These are phyloP conservation scores for Cynanchum wilfordii DNA, from an alignment of 257 asterid genomes.

Conservation along the genomic window DNA sequence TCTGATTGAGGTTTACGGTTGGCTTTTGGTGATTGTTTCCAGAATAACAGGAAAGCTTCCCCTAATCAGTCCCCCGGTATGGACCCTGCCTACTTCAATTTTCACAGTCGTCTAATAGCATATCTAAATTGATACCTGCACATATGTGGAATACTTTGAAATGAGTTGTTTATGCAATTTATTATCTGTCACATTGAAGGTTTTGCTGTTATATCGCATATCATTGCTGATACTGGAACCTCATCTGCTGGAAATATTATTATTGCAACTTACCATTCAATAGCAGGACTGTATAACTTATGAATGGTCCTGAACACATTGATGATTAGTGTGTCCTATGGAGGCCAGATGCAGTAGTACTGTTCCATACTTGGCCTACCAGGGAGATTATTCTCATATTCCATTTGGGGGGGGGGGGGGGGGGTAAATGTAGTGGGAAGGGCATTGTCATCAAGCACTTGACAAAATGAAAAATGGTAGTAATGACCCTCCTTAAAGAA, in stretches of 20 bases:
- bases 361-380: background rate
- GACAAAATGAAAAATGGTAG: background rate
- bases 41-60: slow-evolving; percentile 86
- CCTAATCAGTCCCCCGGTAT: slow-evolving; percentile 86
- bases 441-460: background rate
- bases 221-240: background rate
- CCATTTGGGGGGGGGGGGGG: too few species aligned
- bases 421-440: background rate
- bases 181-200: background rate
- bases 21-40: slow-evolving; percentile 56
- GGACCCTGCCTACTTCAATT: slow-evolving; percentile 18
- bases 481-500: background rate
- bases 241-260: background rate
- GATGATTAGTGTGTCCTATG: background rate
- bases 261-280: background rate
- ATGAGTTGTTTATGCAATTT: background rate
- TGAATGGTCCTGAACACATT: background rate
- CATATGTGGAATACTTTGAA: background rate
- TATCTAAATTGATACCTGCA: background rate
- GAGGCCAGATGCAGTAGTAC: background rate
- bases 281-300: background rate
- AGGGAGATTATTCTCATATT: background rate
- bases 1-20: slow-evolving; percentile 53
- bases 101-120: background rate
- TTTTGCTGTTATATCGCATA: background rate